Percentiles rank a stretch among this genome's conserved stretches.
Evolutionary conservation across 495 filamentous ascomycete genomes (phyloP).

Genomic region (Aspergillus panamensis): DNA sequence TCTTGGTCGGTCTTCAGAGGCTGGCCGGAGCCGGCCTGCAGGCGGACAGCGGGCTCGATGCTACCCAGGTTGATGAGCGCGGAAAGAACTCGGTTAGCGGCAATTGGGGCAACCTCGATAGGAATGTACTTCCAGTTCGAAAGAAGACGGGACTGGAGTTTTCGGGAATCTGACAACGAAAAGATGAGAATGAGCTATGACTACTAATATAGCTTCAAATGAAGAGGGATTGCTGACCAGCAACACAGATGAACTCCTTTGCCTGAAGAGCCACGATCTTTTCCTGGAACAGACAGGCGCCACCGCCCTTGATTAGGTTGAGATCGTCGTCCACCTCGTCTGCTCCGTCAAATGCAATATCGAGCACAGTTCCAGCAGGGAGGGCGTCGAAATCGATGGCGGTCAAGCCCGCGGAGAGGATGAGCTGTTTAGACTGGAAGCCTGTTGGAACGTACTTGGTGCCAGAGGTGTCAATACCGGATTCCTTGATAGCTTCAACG

Average conservation of each 20-base stretch:
- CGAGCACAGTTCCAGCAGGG: slow-evolving; percentile 57
- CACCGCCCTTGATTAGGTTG: slow-evolving; percentile 97
- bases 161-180: slow-evolving; percentile 69
- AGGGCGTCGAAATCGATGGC: slow-evolving; percentile 73
- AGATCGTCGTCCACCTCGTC: slow-evolving; percentile 95
- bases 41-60: slow-evolving; percentile 61
- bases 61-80: slow-evolving; percentile 69
- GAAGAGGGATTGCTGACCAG: slow-evolving; percentile 50
- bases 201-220: too few relatives aligned
- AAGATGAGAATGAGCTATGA: background rate
- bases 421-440: slow-evolving; percentile 80
- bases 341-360: slow-evolving; percentile 91
- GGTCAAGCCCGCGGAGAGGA: slow-evolving; percentile 68
- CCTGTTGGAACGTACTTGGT: slow-evolving; percentile 90
- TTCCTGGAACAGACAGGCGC: slow-evolving; percentile 96
- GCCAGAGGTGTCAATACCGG: slow-evolving; percentile 53
- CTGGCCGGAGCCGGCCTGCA: slow-evolving; percentile 65
- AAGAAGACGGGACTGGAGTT: slow-evolving; percentile 73
- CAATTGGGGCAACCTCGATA: slow-evolving; percentile 86
- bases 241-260: slow-evolving; percentile 89
- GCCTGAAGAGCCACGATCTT: slow-evolving; percentile 87
- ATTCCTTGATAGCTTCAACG: slow-evolving; percentile 83
- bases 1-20: slow-evolving; percentile 90
- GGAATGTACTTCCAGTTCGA: slow-evolving; percentile 81
- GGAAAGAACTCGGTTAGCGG: slow-evolving; percentile 65